These are phyloP conservation scores for Dioscorea alata DNA, from an alignment of 106 monocot genomes.

Conservation along the genomic window DNA sequence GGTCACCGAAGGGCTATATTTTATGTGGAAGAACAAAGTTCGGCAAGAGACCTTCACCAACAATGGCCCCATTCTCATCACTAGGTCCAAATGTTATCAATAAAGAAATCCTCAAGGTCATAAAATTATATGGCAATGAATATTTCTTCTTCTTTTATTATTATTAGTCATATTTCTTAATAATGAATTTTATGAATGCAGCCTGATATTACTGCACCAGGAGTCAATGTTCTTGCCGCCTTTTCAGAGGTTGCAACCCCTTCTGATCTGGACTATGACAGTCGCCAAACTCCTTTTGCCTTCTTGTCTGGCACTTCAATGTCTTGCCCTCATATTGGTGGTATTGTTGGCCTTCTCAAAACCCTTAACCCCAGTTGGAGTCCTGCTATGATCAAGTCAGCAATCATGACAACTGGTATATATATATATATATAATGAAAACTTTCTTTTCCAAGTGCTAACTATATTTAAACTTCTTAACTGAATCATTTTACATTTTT, in stretches of 20 bases:
- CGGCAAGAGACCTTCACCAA: slow-evolving; percentile 35
- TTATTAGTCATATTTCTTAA: no score
- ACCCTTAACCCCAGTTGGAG: slow-evolving; percentile 42
- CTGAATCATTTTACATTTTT: neutral
- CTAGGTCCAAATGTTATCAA: slow-evolving; percentile 41
- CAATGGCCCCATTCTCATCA: slow-evolving; percentile 65
- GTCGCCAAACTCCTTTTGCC: slow-evolving; percentile 12
- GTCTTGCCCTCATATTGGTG: slow-evolving; percentile 52
- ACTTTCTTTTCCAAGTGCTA: no score
- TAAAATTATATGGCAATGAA: neutral
- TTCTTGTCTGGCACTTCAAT: slow-evolving; percentile 46
- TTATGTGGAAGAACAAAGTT: slow-evolving; percentile 14
- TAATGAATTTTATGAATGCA: neutral
- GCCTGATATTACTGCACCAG: slow-evolving; percentile 70
- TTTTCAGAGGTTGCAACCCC: slow-evolving; percentile 8
- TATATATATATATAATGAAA: neutral
- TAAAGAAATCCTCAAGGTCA: slow-evolving; percentile 63
- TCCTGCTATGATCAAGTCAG: slow-evolving; percentile 39
- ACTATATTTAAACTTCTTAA: neutral
- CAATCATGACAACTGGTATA: slow-evolving; percentile 63
- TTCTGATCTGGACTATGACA: neutral
- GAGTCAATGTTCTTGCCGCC: slow-evolving; percentile 41
- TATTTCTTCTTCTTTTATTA: neutral
- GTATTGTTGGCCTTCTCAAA: slow-evolving; percentile 46
- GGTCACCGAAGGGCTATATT: slow-evolving; percentile 37